Evolutionary conservation across 805 yeast genomes (phyloP), one percentile per base, ranked within the genome.

Genomic region (Wickerhamiella kurtzmanii): DNA sequence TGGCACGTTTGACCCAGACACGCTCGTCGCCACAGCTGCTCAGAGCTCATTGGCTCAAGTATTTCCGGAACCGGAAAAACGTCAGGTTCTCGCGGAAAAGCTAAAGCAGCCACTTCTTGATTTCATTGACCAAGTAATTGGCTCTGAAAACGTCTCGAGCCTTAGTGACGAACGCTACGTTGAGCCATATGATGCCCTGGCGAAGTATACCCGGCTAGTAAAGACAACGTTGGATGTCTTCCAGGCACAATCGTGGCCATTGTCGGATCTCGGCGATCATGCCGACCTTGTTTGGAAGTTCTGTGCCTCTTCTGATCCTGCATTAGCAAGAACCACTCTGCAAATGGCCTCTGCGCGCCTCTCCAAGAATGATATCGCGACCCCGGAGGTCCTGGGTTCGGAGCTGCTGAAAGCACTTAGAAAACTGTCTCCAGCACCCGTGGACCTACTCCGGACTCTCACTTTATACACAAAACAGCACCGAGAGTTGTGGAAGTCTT

Each of bases 121-220:
- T 43, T 77, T 73, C 50, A 67, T 76, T 11, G 64, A 68, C 40
- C 75, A 77, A 35, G 67, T 75, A 0, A 56, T 84, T 6, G 61
- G 72, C 15, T 60, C 64, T 28, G 95, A 87, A 59, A 67, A 75
- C 2, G 71, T 71, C 3, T 77, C 73, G 15, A 73, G 86, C 0
- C 61, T 88, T 18, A 77, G 88, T 1, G 96, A 88, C 56, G 82
- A 79, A 57, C 68, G 95, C 47, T 77, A 75, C 54, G 73, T 78
- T 17, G 71, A 77, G 2, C 72, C 72, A 43, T 83, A 79, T 41
- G 94, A 86, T 50, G 72, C 83, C 0, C 67, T 67, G 22, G 63
- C 77, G 17, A 84, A 83, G 59, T 83, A 77, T 57, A 67, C 70
- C 22, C 66, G 94, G 48, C 70, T 80, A 2, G 57, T 77, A 15